Evolutionary conservation across 352 stramenopile genomes (phyloP).

Genomic region (Thraustotheca clavata): DNA sequence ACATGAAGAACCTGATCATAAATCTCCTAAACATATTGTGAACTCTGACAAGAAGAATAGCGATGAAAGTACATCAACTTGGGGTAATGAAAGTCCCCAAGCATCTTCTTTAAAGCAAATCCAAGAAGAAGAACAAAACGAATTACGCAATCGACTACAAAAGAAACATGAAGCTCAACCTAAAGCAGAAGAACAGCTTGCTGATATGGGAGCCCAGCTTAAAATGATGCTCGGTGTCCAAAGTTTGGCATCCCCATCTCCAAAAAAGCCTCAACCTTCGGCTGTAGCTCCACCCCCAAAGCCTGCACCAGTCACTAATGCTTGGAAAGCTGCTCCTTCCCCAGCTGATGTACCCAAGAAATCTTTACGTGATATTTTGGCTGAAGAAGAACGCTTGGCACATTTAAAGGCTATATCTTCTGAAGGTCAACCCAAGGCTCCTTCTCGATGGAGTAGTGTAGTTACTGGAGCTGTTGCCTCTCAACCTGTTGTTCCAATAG

Average conservation of each 20-base stretch:
- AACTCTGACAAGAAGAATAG: constrained; percentile 27
- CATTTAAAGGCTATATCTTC: constrained; percentile 43
- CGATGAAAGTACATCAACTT: constrained; percentile 36
- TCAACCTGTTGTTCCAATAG: neutral
- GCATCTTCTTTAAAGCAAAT: constrained; percentile 63
- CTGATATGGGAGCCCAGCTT: constrained; percentile 74
- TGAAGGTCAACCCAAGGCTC: constrained; percentile 20
- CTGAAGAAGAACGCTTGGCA: constrained; percentile 71
- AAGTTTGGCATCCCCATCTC: constrained; percentile 15
- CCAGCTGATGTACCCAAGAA: constrained; percentile 36
- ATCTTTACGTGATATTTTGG: constrained; percentile 74
- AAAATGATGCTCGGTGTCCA: constrained; percentile 80
- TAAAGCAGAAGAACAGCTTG: constrained; percentile 29
- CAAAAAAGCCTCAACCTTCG: neutral
- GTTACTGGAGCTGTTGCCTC: constrained; percentile 50
- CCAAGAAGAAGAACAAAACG: constrained; percentile 65
- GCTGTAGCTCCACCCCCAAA: constrained; percentile 25
- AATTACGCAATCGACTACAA: constrained; percentile 32
- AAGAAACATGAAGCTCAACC: constrained; percentile 29
- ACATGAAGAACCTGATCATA: neutral
- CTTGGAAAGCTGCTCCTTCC: constrained; percentile 22
- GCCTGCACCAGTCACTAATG: constrained; percentile 28
- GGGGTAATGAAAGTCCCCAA: constrained; percentile 25
- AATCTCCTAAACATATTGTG: neutral
- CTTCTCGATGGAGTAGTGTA: constrained; percentile 80